Evolutionary conservation across 129 eudicot species (phyloP).

Genomic region (Arctium minus): DNA sequence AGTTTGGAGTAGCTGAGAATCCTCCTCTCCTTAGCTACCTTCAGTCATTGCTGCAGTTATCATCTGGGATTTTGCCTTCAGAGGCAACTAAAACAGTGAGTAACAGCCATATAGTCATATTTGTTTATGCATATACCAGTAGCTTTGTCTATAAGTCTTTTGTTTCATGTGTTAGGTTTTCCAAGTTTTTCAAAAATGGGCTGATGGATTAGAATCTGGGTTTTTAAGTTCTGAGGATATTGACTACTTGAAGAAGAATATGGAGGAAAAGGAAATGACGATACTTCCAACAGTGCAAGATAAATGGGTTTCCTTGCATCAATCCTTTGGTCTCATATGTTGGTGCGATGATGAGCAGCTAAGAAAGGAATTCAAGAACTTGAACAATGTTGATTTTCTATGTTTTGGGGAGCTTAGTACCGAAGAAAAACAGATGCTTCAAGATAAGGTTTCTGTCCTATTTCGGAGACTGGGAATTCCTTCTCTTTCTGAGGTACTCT

Average conservation of each 20-base stretch:
- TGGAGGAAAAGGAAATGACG: slow-evolving; percentile 41
- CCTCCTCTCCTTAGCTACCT: slow-evolving; percentile 59
- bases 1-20: slow-evolving; percentile 63
- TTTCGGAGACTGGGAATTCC: slow-evolving; percentile 56
- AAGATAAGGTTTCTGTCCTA: slow-evolving; percentile 40
- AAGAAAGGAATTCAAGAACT: slow-evolving; percentile 59
- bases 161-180: slow-evolving; percentile 47
- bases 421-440: slow-evolving; percentile 47
- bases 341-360: slow-evolving; percentile 70
- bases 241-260: slow-evolving; percentile 51
- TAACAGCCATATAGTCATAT: neutral
- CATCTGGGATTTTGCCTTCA: slow-evolving; percentile 44
- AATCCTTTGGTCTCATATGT: slow-evolving; percentile 64
- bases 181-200: slow-evolving; percentile 62
- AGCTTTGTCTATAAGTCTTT: neutral
- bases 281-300: slow-evolving; percentile 71
- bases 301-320: slow-evolving; percentile 83
- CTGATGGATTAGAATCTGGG: slow-evolving; percentile 57
- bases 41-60: slow-evolving; percentile 57
- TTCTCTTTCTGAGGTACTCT: slow-evolving; percentile 62
- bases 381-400: slow-evolving; percentile 53
- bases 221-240: slow-evolving; percentile 45
- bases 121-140: neutral
- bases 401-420: slow-evolving; percentile 49
- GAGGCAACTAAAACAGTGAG: slow-evolving; percentile 61